A percentile compares a stretch with the other conserved stretches of the same genome.
Conservation (phyloP, 768 basidiomycete species). For the Podaxis pistillaris region DNA sequence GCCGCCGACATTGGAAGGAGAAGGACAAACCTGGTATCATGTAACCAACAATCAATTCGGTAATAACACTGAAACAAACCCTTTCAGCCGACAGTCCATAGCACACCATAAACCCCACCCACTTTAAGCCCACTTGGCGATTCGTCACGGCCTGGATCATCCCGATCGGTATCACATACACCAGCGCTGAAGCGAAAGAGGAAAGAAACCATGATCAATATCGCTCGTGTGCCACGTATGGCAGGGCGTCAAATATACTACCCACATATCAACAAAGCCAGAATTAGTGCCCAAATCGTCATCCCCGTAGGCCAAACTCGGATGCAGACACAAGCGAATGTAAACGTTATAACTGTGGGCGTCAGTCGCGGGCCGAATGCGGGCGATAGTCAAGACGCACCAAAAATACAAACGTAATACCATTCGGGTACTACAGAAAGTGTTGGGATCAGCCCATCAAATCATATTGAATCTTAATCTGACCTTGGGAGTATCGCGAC, state of each 20-base stretch:
- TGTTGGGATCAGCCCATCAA: background rate
- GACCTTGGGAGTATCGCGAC: constrained; percentile 49
- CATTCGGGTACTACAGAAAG: constrained; percentile 52
- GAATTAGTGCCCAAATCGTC: constrained; percentile 65
- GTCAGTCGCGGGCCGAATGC: background rate
- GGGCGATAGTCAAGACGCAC: constrained; percentile 21
- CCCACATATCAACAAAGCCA: constrained; percentile 47
- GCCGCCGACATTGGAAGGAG: background rate
- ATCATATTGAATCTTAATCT: background rate
- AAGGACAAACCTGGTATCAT: constrained; percentile 36
- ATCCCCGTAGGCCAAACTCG: constrained; percentile 65
- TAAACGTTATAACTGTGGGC: constrained; percentile 45
- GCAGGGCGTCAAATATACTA: background rate
- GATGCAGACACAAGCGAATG: constrained; percentile 60
- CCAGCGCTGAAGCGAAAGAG: constrained; percentile 28
- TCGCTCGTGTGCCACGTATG: constrained; percentile 1
- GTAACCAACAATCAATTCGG: constrained; percentile 71
- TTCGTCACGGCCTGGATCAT: constrained; percentile 84
- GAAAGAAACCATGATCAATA: background rate
- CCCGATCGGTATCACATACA: constrained; percentile 74
- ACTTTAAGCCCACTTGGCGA: constrained; percentile 64
- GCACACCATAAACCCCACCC: constrained; percentile 12
- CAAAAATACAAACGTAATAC: constrained; percentile 57
- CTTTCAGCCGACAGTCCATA: constrained; percentile 1
- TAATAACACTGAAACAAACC: constrained; percentile 50